These are phyloP conservation scores for Bromus sterilis DNA, from an alignment of 176 grass and related monocot species.

Conservation along the genomic window DNA sequence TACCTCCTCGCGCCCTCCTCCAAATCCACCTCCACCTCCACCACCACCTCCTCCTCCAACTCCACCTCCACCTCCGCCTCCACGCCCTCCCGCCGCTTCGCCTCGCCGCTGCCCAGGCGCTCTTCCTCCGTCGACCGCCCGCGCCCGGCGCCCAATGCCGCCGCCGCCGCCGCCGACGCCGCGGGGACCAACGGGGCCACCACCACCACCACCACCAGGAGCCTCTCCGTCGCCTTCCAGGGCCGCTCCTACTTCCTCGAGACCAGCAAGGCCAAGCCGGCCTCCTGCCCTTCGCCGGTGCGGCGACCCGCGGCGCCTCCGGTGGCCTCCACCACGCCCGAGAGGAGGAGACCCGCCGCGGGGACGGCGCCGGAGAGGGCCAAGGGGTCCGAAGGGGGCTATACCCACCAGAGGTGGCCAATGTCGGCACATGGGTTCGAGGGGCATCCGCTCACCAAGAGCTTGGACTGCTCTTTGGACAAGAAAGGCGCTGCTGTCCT, in stretches of 20 bases:
- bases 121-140: slow-evolving; percentile 65
- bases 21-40: slow-evolving; percentile 46
- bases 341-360: slow-evolving; percentile 29
- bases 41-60: slow-evolving; percentile 38
- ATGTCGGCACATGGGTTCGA: slow-evolving; percentile 47
- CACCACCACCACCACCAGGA: slow-evolving; percentile 62
- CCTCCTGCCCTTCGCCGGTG: slow-evolving; percentile 51
- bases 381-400: slow-evolving; percentile 24
- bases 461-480: slow-evolving; percentile 68
- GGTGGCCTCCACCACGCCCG: slow-evolving; percentile 31
- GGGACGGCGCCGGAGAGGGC: slow-evolving; percentile 35
- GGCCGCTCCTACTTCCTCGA: slow-evolving; percentile 84
- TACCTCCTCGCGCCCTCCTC: slow-evolving; percentile 42
- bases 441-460: slow-evolving; percentile 64
- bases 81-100: slow-evolving; percentile 51
- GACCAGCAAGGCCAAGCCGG: slow-evolving; percentile 59
- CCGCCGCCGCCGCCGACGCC: background rate
- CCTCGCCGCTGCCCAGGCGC: slow-evolving; percentile 53
- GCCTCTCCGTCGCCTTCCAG: slow-evolving; percentile 98
- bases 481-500: slow-evolving; percentile 57
- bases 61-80: slow-evolving; percentile 55
- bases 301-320: slow-evolving; percentile 37
- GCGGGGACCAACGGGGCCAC: slow-evolving; percentile 25
- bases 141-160: slow-evolving; percentile 21
- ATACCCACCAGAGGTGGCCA: slow-evolving; percentile 54